Conservation (phyloP, 345 rosid genomes). For the Citrus maxima region DNA sequence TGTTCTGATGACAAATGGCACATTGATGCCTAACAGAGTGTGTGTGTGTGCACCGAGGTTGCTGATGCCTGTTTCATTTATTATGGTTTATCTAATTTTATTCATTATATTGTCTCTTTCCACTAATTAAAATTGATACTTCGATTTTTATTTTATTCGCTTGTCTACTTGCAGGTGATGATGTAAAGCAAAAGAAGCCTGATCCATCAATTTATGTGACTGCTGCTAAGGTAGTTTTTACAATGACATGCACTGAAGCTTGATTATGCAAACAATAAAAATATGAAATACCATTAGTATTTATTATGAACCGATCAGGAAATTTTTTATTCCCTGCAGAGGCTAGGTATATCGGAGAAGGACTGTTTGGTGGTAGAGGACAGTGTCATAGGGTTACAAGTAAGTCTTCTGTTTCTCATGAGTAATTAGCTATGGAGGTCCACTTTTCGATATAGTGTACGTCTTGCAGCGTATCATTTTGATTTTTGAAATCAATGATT, state of each 20-base stretch:
- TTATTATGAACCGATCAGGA: background rate
- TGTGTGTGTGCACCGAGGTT: background rate
- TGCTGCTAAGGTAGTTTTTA: constrained; percentile 59
- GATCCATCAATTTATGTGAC: constrained; percentile 81
- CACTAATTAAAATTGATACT: background rate
- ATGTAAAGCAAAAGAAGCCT: constrained; percentile 96
- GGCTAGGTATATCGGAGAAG: constrained; percentile 59
- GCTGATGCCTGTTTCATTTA: background rate
- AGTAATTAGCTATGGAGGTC: background rate
- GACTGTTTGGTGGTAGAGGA: constrained; percentile 95
- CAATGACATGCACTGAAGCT: background rate
- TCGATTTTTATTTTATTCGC: background rate
- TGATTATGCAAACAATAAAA: background rate
- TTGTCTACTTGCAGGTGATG: constrained; percentile 57
- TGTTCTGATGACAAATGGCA: background rate
- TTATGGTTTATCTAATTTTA: background rate
- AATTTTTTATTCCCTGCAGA: constrained; percentile 39
- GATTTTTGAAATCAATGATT: background rate
- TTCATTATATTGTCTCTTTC: background rate
- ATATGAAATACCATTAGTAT: background rate
- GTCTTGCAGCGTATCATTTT: background rate
- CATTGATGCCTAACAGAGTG: background rate
- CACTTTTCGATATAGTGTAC: background rate
- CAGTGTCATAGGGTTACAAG: constrained; percentile 92
- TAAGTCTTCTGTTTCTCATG: constrained; percentile 11